These are phyloP conservation scores for Curvularia verruculosa DNA, from an alignment of 2,329 filamentous ascomycete genomes.

Conservation along the genomic window DNA sequence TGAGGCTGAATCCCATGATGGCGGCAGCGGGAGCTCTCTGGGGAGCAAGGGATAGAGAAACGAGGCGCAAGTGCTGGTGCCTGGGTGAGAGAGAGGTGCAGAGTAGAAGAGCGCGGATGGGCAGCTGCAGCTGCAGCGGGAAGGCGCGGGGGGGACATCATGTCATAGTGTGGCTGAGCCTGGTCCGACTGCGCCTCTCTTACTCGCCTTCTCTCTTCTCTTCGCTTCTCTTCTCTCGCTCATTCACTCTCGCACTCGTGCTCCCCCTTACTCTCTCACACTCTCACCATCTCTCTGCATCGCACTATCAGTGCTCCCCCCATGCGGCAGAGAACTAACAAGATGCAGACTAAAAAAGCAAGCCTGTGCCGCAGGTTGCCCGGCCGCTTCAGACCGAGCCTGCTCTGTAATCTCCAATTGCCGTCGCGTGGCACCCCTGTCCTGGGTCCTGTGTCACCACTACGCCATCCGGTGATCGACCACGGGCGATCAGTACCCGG, in stretches of 20 bases:
- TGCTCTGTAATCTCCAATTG: neutral
- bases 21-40: neutral
- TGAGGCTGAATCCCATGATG: constrained; percentile 56
- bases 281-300: neutral
- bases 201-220: neutral
- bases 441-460: neutral
- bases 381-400: neutral
- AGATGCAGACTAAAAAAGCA: neutral
- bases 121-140: neutral
- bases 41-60: neutral
- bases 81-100: neutral
- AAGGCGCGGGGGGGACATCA: constrained; percentile 9
- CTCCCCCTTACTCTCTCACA: no score
- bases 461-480: neutral
- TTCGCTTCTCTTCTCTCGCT: neutral
- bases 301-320: no score
- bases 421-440: neutral
- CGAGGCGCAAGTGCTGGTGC: neutral
- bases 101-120: neutral
- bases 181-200: constrained; percentile 8
- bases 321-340: neutral
- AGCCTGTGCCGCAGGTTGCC: neutral
- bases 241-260: neutral
- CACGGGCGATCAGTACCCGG: neutral
- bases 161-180: constrained; percentile 18